Conservation (phyloP, 78 protist species). For the Acrasis kona region DNA sequence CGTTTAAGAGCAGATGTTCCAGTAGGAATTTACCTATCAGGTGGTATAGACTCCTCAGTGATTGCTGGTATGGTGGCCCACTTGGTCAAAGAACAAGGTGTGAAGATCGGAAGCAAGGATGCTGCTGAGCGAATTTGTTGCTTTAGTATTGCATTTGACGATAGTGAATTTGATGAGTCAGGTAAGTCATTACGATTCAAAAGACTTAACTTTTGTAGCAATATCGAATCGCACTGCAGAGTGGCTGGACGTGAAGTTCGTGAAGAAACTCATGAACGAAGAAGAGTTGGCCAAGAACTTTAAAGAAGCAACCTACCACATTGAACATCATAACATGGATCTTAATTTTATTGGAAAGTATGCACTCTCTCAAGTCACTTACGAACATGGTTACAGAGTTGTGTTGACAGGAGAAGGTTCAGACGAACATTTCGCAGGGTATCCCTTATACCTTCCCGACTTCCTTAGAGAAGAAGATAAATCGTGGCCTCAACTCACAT, state of each 20-base stretch:
- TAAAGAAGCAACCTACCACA: too few species aligned
- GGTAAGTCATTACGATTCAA: too few species aligned
- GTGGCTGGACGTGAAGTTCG: too few species aligned
- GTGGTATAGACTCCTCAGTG: conserved; percentile 78
- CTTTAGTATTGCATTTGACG: conserved; percentile 65
- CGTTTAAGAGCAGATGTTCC: conserved; percentile 76
- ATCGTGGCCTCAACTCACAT: conserved; percentile 39
- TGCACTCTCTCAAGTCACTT: too few species aligned
- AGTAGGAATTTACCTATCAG: conserved; percentile 78
- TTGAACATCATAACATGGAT: too few species aligned
- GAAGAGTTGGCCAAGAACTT: too few species aligned
- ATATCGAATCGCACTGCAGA: too few species aligned
- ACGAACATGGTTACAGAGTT: too few species aligned
- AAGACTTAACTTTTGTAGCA: too few species aligned
- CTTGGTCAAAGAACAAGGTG: conserved; percentile 31
- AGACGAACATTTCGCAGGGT: conserved; percentile 73
- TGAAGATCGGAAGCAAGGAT: conserved; percentile 25
- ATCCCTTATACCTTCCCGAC: conserved; percentile 70
- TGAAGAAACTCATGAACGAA: too few species aligned
- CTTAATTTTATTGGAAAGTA: too few species aligned
- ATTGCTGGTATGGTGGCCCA: conserved; percentile 73
- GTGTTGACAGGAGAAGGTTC: conserved; percentile 85
- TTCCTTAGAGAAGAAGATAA: conserved; percentile 71
- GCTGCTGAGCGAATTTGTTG: conserved; percentile 57
- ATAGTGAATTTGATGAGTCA: too few species aligned